Conservation (phyloP, 2,329 filamentous ascomycete species). For the Cyphellophora europaea region DNA sequence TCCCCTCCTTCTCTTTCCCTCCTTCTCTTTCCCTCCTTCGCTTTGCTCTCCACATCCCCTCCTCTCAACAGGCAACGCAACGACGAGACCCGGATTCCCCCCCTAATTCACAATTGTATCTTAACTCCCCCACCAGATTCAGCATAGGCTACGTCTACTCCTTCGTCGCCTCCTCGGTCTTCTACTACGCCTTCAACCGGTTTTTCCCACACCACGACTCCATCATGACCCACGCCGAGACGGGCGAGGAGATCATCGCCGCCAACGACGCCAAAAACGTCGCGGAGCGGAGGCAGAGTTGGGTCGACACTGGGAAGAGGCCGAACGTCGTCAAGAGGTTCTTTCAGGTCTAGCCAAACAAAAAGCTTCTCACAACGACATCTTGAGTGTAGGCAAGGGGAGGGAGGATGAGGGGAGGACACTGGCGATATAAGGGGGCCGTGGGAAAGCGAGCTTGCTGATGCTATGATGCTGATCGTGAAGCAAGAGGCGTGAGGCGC, state of each 20-base stretch:
- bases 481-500: too few species aligned
- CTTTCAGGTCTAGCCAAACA: constrained; percentile 11
- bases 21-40: background rate
- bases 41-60: background rate
- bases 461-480: too few species aligned
- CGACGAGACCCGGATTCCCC: too few species aligned
- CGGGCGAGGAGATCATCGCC: constrained; percentile 15
- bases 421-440: too few species aligned
- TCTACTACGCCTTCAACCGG: constrained; percentile 17
- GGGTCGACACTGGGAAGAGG: constrained; percentile 5
- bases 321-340: constrained; percentile 9
- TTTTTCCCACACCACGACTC: constrained; percentile 14
- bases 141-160: constrained; percentile 16
- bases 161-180: constrained; percentile 15
- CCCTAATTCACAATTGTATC: constrained; percentile 4
- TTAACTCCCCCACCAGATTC: constrained; percentile 5
- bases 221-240: constrained; percentile 13
- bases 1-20: background rate
- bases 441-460: too few species aligned
- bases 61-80: background rate
- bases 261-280: constrained; percentile 15
- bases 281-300: constrained; percentile 10
- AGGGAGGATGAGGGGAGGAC: too few species aligned
- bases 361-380: too few species aligned
- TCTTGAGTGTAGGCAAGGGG: too few species aligned